A percentile compares a stretch with the other conserved stretches of the same genome.
These are phyloP conservation scores for Royoungia palumana DNA, from an alignment of 768 basidiomycete species.

Conservation along the genomic window DNA sequence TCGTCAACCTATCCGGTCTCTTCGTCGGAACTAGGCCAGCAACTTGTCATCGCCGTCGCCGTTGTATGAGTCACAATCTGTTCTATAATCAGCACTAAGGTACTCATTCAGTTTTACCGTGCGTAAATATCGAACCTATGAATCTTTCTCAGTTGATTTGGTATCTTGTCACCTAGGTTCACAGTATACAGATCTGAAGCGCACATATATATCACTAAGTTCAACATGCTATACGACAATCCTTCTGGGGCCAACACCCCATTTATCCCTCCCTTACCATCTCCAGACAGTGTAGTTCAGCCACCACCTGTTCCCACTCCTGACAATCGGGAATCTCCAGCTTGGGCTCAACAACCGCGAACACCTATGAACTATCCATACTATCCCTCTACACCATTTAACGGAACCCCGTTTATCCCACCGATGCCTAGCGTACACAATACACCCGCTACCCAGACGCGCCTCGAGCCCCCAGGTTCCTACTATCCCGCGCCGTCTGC, in stretches of 20 bases:
- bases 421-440: constrained; percentile 26
- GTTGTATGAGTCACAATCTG: constrained; percentile 15
- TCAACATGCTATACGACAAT: constrained; percentile 28
- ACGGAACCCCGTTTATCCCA: constrained; percentile 38
- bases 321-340: constrained; percentile 25
- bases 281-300: constrained; percentile 30
- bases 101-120: constrained; percentile 10
- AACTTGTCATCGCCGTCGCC: not conserved
- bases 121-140: constrained; percentile 5
- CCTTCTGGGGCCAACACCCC: constrained; percentile 34
- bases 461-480: constrained; percentile 28
- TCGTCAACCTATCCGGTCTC: constrained; percentile 3
- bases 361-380: constrained; percentile 36
- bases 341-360: constrained; percentile 36
- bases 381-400: constrained; percentile 39
- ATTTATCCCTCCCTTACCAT: constrained; percentile 39
- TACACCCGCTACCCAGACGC: constrained; percentile 23
- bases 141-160: constrained; percentile 7
- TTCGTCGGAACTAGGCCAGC: constrained; percentile 7
- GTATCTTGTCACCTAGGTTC: constrained; percentile 13
- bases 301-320: constrained; percentile 36
- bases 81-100: constrained; percentile 7
- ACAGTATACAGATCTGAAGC: constrained; percentile 21
- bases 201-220: constrained; percentile 22
- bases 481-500: constrained; percentile 30